Base-by-base conservation (phyloP, 1,284 basidiomycete species). In the Ceratobasidium sp. region DNA sequence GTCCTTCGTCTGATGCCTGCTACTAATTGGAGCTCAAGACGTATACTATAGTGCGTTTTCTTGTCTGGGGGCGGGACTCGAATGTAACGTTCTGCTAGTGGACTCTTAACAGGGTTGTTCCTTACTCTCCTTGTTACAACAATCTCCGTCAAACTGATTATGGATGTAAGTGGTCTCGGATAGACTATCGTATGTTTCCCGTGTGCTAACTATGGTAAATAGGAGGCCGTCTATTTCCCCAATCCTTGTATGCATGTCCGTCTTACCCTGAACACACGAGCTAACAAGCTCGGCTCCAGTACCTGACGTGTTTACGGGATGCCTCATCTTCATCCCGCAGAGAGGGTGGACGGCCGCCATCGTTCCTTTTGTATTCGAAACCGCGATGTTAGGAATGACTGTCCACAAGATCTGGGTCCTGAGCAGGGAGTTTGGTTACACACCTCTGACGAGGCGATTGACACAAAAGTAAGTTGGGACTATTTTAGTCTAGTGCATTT, bases 301-400 rank as follows among this genome's bases (percentile, higher is more conserved):
- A 14, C 65, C 65, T 0, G 27, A 6, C 29, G 53, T 69, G 27
- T 69, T 69, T 24, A 56, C 65, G 2, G 65, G 65, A 27, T 69
- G 65, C 53, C 37, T 69, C 3, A 34, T 58, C 13, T 2, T 69
- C 7, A 19, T 69, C 11, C 65, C 65, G n/a, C 14, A 31, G 4
- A 39, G 39, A 9, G 37, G 56, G 37, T 69, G 65, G 65, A 69
- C 41, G 31, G 24, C 43, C n/a, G 56, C 56, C 37, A 14, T 69
- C 9, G 53, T 56, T 16, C 65, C 65, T 24, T 11, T 69, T 13
- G 22, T 56, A 14, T 69, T 58, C 53, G 65, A 69, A 22, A 41
- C 49, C 9, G 24, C 13, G 5, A 7, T 69, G 27, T 69, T 69
- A n/a, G 5, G 27, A 16, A 27, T 69, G 19, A 69, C 53, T 5